These are phyloP conservation scores for Penicillium nordicum DNA, from an alignment of 2,329 filamentous ascomycete genomes.

Conservation along the genomic window DNA sequence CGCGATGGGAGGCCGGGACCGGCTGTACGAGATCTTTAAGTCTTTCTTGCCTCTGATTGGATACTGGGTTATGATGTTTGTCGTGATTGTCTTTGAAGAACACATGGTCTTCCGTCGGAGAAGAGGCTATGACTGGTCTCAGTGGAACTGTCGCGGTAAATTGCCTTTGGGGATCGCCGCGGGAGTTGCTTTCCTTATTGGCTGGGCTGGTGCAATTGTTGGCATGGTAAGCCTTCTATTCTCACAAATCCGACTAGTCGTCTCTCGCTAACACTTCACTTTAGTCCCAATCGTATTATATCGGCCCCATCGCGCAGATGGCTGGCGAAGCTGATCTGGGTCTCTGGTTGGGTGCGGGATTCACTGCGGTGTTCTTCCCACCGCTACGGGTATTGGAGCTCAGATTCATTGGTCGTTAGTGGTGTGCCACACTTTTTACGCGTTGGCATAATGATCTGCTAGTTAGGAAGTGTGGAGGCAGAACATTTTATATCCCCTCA, in stretches of 20 bases:
- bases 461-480: not conserved
- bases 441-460: not conserved
- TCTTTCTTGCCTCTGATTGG: constrained; percentile 48
- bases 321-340: constrained; percentile 37
- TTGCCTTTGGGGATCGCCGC: constrained; percentile 45
- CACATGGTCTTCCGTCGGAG: constrained; percentile 42
- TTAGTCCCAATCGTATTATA: constrained; percentile 40
- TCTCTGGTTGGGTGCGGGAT: constrained; percentile 36
- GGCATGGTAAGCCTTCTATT: constrained; percentile 34
- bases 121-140: constrained; percentile 41
- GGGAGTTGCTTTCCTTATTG: constrained; percentile 35
- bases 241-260: not conserved
- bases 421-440: too few species aligned
- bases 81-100: constrained; percentile 43
- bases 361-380: constrained; percentile 36
- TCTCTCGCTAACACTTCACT: not conserved
- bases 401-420: constrained; percentile 27
- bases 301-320: constrained; percentile 36
- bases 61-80: constrained; percentile 46
- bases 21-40: constrained; percentile 45
- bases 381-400: constrained; percentile 36
- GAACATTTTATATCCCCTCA: not conserved
- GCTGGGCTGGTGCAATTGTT: constrained; percentile 41
- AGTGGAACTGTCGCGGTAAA: constrained; percentile 38
- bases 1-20: constrained; percentile 44